Conservation (phyloP, 768 basidiomycete species). For the Lanmaoa pseudosensibilis region DNA sequence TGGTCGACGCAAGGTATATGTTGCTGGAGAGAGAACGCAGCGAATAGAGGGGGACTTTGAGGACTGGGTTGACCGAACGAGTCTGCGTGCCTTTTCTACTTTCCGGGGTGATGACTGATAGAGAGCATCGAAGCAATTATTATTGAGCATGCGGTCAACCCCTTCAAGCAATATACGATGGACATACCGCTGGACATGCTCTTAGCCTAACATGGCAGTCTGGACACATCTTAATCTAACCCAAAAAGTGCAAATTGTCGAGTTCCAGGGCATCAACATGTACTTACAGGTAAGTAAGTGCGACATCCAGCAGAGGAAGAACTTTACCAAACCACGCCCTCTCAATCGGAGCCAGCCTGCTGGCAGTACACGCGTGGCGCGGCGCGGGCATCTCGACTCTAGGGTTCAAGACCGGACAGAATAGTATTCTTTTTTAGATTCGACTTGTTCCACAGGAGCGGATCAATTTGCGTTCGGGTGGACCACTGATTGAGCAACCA, state of each 20-base stretch:
- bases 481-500: neutral
- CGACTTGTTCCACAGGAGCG: neutral
- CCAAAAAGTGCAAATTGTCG: slow-evolving; percentile 34
- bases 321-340: slow-evolving; percentile 30
- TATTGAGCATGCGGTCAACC: slow-evolving; percentile 22
- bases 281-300: slow-evolving; percentile 16
- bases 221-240: slow-evolving; percentile 28
- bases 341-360: slow-evolving; percentile 10
- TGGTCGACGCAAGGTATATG: neutral
- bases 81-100: slow-evolving; percentile 23
- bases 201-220: slow-evolving; percentile 22
- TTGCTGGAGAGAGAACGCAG: neutral
- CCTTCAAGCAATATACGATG: slow-evolving; percentile 23
- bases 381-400: slow-evolving; percentile 11
- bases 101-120: slow-evolving; percentile 14
- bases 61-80: neutral
- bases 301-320: slow-evolving; percentile 9
- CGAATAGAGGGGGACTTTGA: neutral
- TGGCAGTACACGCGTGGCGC: neutral
- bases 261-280: slow-evolving; percentile 27
- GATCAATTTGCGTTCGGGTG: slow-evolving; percentile 10
- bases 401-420: neutral
- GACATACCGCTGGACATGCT: slow-evolving; percentile 13
- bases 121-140: slow-evolving; percentile 12
- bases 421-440: neutral